phyloP scores from a whole-genome alignment of 768 basidiomycete species.

The Boletus speciosus region DNA sequence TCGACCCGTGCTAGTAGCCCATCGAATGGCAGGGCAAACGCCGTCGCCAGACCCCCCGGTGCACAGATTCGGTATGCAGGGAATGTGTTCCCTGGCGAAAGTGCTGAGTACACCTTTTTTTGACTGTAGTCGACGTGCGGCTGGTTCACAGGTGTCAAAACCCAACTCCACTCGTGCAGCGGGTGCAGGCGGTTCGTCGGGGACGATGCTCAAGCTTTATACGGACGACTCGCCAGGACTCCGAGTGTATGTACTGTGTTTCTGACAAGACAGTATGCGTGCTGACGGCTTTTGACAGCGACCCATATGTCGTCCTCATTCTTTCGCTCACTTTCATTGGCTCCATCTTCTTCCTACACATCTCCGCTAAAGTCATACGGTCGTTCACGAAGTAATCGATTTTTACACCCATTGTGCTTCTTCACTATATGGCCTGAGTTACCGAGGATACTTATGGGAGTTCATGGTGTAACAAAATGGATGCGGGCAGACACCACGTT shows the following conservation, averaged over 20 bases:
- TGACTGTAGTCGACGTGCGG: constrained; percentile 63
- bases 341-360: constrained; percentile 98
- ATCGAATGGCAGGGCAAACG: constrained; percentile 40
- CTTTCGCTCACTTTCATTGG: constrained; percentile 96
- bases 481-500: background rate
- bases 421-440: background rate
- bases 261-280: background rate
- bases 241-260: constrained; percentile 79
- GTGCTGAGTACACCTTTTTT: background rate
- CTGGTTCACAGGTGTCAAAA: constrained; percentile 57
- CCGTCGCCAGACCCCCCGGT: constrained; percentile 71
- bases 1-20: constrained; percentile 42
- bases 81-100: background rate
- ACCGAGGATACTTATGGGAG: background rate
- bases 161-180: constrained; percentile 89
- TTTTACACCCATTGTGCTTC: background rate
- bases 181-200: constrained; percentile 93
- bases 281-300: constrained; percentile 44
- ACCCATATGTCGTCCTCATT: constrained; percentile 95
- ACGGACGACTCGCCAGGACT: constrained; percentile 97
- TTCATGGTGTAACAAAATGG: background rate
- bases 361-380: constrained; percentile 91
- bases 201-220: constrained; percentile 98
- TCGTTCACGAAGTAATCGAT: constrained; percentile 73
- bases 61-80: constrained; percentile 71